Evolutionary conservation across 176 grass and related monocot genomes (phyloP), one percentile per base, ranked within the genome.

Genomic region (Oryza rufipogon): DNA sequence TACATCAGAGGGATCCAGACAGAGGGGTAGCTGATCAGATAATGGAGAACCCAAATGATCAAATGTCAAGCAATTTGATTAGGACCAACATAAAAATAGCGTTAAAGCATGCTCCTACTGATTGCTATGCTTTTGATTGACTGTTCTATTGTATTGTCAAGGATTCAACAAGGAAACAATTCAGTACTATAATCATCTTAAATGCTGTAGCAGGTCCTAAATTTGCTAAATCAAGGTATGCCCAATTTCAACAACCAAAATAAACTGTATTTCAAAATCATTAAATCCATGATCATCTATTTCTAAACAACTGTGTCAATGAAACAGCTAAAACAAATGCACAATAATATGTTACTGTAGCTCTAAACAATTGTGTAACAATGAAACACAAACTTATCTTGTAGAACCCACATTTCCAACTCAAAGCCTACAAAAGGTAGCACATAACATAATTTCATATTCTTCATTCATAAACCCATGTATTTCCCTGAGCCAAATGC

Each of bases 371-470:
- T 9, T 70, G 8, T 19, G 6, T 70, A 47, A 58, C 47, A 81
- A 58, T 1, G 0, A 69, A 38, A 9, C 39, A 45, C 25, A 19
- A 49, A 30, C 11, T 42, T 68, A 39, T 46, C 23, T 33, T 75
- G 26, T 7, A 32, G 1, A 74, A 52, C 15, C 47, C 28, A 51
- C 20, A 51, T 51, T 69, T 19, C 0, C 0, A 51, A 34, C 38
- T 56, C 66, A n/a, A 61, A 86, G 4, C 17, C 82, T 42, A 51
- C 20, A 79, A 66, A 22, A 72, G 56, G 2, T 52, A 41, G 39
- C 8, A 36, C 2, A n/a, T 22, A 71, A 77, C 23, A 32, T 32
- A 32, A 32, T 32, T 32, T 32, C 2, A 32, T 32, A 32, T 32
- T 32, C 30, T 32, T 32, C 30, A 32, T 56, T 72, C 36, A 15